Evolutionary conservation across 2,329 filamentous ascomycete species (phyloP).

Genomic region (Colletotrichum shisoi): DNA sequence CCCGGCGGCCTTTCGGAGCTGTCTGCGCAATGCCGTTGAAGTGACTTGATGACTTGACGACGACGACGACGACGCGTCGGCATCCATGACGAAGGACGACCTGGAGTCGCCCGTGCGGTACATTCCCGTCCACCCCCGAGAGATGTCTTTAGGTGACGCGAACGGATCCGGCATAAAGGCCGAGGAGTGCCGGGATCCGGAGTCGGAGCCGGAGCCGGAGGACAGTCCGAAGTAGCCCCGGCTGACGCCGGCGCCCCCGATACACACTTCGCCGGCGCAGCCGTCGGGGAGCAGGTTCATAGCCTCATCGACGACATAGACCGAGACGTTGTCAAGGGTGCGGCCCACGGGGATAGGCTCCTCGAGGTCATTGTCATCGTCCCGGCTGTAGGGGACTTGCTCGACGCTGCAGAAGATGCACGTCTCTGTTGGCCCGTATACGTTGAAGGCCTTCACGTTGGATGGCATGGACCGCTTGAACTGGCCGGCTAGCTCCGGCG

Average conservation of each 20-base stretch:
- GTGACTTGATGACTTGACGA: no score
- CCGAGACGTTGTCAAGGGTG: slow-evolving; percentile 46
- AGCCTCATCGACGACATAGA: slow-evolving; percentile 54
- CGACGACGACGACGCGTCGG: not conserved
- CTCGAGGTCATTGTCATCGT: slow-evolving; percentile 12
- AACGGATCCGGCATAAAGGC: no score
- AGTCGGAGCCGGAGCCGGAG: no score
- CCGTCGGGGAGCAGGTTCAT: slow-evolving; percentile 51
- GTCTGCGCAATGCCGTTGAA: no score
- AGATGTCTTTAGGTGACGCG: no score
- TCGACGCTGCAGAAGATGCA: slow-evolving; percentile 31
- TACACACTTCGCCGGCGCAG: slow-evolving; percentile 47
- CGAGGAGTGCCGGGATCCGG: no score
- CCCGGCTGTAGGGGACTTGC: not conserved
- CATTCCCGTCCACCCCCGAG: slow-evolving; percentile 41
- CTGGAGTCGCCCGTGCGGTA: slow-evolving; percentile 55
- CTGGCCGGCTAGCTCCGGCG: slow-evolving; percentile 20
- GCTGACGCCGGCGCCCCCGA: slow-evolving; percentile 53
- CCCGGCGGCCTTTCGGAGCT: no score
- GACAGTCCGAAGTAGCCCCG: slow-evolving; percentile 51
- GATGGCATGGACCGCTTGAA: slow-evolving; percentile 24
- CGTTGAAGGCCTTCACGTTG: slow-evolving; percentile 39
- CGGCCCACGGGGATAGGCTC: slow-evolving; percentile 30
- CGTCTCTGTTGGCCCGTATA: slow-evolving; percentile 48
- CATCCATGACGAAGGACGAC: slow-evolving; percentile 25